Percentiles rank a stretch among this genome's conserved stretches.
phyloP scores from a whole-genome alignment of 306 rosid genomes.

The Malus domestica region ASM211411v1 NC_041803.1:1272001-1272500 shows the following conservation, averaged over 20 bases:
- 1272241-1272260: conserved; percentile 66
- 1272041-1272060: background rate
- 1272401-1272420: conserved; percentile 61
- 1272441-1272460: conserved; percentile 56
- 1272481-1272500: conserved; percentile 80
- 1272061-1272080: background rate
- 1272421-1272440: conserved; percentile 44
- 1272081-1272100: background rate
- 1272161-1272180: background rate
- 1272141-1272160: background rate
- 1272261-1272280: conserved; percentile 68
- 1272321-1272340: conserved; percentile 56
- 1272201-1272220: conserved; percentile 69
- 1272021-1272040: background rate
- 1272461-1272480: conserved; percentile 60
- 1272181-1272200: conserved; percentile 69
- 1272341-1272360: conserved; percentile 49
- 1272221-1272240: conserved; percentile 58
- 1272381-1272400: conserved; percentile 43
- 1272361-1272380: conserved; percentile 52
- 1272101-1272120: background rate
- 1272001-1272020: conserved; percentile 47
- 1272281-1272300: conserved; percentile 77
- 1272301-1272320: conserved; percentile 79
- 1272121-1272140: background rate